Percentiles rank a stretch among this genome's conserved stretches.
These are phyloP conservation scores for Penicillium macrosclerotiorum DNA, from an alignment of 495 filamentous ascomycete genomes.

Conservation along the genomic window DNA sequence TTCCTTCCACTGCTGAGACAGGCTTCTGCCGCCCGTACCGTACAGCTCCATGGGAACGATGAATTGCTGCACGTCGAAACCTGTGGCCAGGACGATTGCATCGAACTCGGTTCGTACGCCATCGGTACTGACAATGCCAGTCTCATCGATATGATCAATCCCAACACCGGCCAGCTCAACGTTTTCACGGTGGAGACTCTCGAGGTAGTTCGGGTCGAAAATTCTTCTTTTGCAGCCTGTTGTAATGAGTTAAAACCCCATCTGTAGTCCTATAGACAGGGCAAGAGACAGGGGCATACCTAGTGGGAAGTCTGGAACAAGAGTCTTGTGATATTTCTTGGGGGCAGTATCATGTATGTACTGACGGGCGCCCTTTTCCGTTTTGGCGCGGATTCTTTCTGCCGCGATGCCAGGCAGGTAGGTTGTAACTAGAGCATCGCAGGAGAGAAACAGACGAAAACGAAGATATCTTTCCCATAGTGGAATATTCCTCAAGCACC, in stretches of 20 bases:
- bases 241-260: too few species aligned
- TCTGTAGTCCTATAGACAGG: too few species aligned
- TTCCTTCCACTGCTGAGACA: conserved; percentile 48
- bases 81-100: conserved; percentile 51
- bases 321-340: conserved; percentile 53
- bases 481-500: conserved; percentile 23
- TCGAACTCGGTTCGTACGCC: conserved; percentile 47
- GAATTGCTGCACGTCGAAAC: conserved; percentile 41
- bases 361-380: background rate
- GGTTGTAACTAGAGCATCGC: conserved; percentile 23
- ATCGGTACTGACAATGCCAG: conserved; percentile 26
- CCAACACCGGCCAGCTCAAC: conserved; percentile 49
- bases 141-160: conserved; percentile 37
- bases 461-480: conserved; percentile 30
- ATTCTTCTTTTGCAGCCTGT: conserved; percentile 58
- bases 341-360: conserved; percentile 48
- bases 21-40: conserved; percentile 42
- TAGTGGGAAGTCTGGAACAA: conserved; percentile 54
- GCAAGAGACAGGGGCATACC: too few species aligned
- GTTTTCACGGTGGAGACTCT: conserved; percentile 42
- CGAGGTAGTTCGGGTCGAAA: conserved; percentile 50
- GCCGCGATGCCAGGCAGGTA: conserved; percentile 16
- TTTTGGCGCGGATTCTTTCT: conserved; percentile 20
- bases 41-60: conserved; percentile 37
- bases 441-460: conserved; percentile 24